These are phyloP conservation scores for Pilaira anomala DNA, from an alignment of 192 early-diverging fungal genomes.

Conservation along the genomic window DNA sequence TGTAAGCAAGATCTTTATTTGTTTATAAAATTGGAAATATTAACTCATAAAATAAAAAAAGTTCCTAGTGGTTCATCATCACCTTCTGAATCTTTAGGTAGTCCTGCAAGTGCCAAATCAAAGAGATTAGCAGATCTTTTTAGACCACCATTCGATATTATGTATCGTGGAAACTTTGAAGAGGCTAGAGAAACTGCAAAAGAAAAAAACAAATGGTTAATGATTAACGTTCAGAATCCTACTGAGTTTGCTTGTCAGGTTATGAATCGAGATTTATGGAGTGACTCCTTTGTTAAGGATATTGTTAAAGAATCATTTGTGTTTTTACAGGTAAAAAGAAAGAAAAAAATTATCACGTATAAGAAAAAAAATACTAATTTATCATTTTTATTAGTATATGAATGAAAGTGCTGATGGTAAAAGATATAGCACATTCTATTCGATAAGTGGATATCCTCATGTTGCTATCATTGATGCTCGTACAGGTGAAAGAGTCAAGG, in stretches of 20 bases:
- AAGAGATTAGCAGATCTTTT: constrained; percentile 76
- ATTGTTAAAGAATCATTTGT: constrained; percentile 76
- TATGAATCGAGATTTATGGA: constrained; percentile 95
- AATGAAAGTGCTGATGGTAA: constrained; percentile 66
- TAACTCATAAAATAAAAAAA: background rate
- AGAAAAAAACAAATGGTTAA: constrained; percentile 70
- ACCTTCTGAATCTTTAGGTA: background rate
- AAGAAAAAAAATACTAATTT: background rate
- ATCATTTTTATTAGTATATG: constrained; percentile 43
- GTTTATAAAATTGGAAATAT: background rate
- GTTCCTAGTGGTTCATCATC: background rate
- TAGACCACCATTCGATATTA: constrained; percentile 84
- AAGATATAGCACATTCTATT: constrained; percentile 72
- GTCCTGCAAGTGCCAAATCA: constrained; percentile 32
- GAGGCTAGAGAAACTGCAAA: constrained; percentile 53
- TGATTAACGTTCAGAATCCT: constrained; percentile 84
- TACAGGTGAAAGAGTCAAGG: constrained; percentile 81
- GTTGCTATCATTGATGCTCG: constrained; percentile 85
- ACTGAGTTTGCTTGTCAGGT: constrained; percentile 84
- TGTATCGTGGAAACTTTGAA: constrained; percentile 72
- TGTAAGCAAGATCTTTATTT: background rate
- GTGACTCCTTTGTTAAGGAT: constrained; percentile 68
- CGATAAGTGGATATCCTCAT: constrained; percentile 70
- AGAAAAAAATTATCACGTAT: background rate
- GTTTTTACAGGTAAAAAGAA: constrained; percentile 72